Conservation (phyloP, 306 rosid genomes). For the Malus orientalis region DNA sequence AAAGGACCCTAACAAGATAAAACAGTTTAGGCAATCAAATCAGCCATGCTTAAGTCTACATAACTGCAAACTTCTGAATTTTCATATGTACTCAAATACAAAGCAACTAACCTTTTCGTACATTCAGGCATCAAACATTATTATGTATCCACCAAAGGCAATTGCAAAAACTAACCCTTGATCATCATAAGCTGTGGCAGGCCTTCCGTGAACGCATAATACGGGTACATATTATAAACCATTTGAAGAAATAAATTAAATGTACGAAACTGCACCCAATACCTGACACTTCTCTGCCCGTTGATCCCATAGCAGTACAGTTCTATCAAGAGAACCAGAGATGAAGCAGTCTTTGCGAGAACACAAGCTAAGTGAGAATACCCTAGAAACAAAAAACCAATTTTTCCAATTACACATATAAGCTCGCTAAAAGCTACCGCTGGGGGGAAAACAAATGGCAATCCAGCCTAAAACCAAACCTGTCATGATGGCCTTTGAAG, state of each 20-base stretch:
- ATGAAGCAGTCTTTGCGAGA: conserved; percentile 78
- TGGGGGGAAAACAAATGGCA: neutral
- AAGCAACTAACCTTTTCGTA: conserved; percentile 66
- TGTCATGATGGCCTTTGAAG: conserved; percentile 96
- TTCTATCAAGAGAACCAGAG: conserved; percentile 90
- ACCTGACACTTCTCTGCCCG: conserved; percentile 95
- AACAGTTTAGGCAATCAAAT: conserved; percentile 2
- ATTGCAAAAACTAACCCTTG: conserved; percentile 87
- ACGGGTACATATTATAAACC: neutral
- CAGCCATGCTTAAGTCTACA: conserved; percentile 6
- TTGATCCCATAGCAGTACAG: conserved; percentile 95
- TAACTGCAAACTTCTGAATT: neutral
- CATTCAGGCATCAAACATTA: conserved; percentile 89
- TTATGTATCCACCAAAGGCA: conserved; percentile 83
- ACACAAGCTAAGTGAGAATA: conserved; percentile 90
- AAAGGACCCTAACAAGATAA: conserved; percentile 72
- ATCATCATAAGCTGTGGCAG: conserved; percentile 86
- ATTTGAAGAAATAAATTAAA: neutral
- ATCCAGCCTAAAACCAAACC: conserved; percentile 33
- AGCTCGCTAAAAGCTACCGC: neutral
- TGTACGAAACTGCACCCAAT: conserved; percentile 1
- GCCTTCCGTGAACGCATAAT: conserved; percentile 89
- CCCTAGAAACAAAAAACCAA: conserved; percentile 39
- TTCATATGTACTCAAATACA: neutral
- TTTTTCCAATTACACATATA: neutral